Evolutionary conservation across 176 grass and related monocot species (phyloP).

Genomic region (Thinopyrum elongatum): DNA sequence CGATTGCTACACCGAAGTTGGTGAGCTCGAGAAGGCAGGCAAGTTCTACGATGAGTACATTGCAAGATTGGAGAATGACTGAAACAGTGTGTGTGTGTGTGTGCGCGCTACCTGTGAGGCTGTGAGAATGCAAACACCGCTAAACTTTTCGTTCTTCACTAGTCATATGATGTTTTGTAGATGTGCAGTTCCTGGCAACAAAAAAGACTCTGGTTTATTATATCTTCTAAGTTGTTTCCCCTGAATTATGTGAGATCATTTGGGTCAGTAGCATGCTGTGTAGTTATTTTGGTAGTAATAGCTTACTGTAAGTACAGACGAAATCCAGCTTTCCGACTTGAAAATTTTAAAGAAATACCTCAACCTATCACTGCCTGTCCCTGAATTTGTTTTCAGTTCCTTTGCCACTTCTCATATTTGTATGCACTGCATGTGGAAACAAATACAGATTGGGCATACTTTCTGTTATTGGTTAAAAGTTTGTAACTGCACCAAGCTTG

Average conservation of each 20-base stretch:
- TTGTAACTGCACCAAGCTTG: too few species aligned
- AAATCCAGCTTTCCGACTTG: not conserved
- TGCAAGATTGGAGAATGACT: slow-evolving; percentile 80
- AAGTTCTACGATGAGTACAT: slow-evolving; percentile 93
- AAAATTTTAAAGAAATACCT: not conserved
- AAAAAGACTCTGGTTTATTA: not conserved
- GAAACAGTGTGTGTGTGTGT: not conserved
- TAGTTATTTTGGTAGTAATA: not conserved
- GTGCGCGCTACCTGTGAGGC: not conserved
- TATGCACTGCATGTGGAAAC: not conserved
- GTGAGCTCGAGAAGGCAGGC: slow-evolving; percentile 91
- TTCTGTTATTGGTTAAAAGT: too few species aligned
- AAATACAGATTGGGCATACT: too few species aligned
- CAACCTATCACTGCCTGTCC: not conserved
- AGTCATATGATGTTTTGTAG: slow-evolving; percentile 3
- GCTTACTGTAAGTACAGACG: not conserved
- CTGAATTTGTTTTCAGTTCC: not conserved
- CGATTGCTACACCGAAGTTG: slow-evolving; percentile 92
- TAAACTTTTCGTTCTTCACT: not conserved
- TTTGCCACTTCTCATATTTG: not conserved
- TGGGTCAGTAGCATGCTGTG: not conserved
- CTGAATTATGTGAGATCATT: not conserved
- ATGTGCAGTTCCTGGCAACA: slow-evolving; percentile 1
- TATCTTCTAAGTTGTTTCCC: slow-evolving; percentile 4
- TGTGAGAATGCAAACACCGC: not conserved